phyloP scores from a whole-genome alignment of 129 eudicot species.

The Cynara cardunculus region DNA sequence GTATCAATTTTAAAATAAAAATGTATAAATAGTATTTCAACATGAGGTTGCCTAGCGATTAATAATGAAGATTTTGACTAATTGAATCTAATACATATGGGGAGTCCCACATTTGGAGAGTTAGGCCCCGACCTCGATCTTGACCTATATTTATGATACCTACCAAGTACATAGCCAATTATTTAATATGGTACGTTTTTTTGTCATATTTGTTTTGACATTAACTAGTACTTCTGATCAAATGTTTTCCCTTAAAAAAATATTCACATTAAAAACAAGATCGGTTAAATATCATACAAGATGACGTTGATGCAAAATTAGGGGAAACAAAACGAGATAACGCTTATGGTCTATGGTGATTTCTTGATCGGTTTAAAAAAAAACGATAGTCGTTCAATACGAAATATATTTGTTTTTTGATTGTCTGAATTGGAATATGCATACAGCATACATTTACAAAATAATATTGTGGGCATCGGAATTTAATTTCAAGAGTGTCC shows the following conservation, averaged over 20 bases:
- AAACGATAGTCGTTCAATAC: neutral
- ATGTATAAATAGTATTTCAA: neutral
- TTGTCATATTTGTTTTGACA: slow-evolving; percentile 1
- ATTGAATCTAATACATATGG: neutral
- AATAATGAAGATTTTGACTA: neutral
- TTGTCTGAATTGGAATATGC: neutral
- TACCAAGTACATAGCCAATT: slow-evolving; percentile 5
- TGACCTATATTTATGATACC: slow-evolving; percentile 14
- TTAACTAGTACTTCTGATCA: neutral
- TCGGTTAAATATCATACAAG: neutral
- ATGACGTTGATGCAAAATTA: neutral
- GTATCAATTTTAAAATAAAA: too few relatives aligned
- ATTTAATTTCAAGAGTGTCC: neutral
- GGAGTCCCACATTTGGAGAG: slow-evolving; percentile 10
- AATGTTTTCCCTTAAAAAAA: neutral
- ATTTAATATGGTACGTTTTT: neutral
- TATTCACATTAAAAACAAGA: too few relatives aligned
- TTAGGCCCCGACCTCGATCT: slow-evolving; percentile 10
- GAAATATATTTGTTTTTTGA: neutral
- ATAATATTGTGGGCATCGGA: neutral
- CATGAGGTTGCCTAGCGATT: neutral
- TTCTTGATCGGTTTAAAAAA: neutral
- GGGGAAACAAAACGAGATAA: neutral
- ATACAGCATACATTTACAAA: neutral
- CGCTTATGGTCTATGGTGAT: neutral